Percentiles rank a stretch among this genome's conserved stretches.
Evolutionary conservation across 2,329 filamentous ascomycete species (phyloP).

Genomic region (Colletotrichum kahawae): DNA sequence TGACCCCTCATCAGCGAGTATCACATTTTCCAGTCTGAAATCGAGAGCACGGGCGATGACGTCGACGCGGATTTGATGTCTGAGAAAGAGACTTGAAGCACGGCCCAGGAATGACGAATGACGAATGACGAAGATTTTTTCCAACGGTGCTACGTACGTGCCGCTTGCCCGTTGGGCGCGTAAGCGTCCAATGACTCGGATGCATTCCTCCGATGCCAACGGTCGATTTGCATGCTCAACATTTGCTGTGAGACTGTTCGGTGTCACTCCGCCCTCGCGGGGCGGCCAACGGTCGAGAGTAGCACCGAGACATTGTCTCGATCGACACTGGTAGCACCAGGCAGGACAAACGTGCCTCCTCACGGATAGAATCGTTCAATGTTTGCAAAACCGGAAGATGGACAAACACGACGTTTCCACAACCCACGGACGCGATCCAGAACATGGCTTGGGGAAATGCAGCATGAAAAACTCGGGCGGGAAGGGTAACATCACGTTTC

Average conservation of each 20-base stretch:
- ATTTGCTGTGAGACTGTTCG: background rate
- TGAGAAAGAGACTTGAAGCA: background rate
- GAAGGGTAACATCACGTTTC: background rate
- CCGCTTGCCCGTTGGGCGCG: background rate
- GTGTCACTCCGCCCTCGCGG: background rate
- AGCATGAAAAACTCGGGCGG: background rate
- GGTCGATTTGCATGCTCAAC: background rate
- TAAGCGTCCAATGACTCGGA: background rate
- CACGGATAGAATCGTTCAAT: background rate
- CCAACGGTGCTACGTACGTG: background rate
- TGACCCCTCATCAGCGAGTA: background rate
- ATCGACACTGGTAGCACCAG: background rate
- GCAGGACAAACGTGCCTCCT: background rate
- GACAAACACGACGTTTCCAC: background rate
- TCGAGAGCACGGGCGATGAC: background rate
- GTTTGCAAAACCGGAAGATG: background rate
- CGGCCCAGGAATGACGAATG: background rate
- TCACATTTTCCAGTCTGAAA: background rate
- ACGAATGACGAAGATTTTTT: background rate
- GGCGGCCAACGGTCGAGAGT: background rate
- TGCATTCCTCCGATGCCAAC: background rate
- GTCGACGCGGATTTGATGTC: background rate
- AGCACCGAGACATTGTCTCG: background rate
- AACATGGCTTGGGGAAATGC: background rate
- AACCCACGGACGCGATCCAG: background rate